Base-by-base conservation (phyloP, 1,139 yeast genomes). In the Meyerozyma elateridarum region DNA sequence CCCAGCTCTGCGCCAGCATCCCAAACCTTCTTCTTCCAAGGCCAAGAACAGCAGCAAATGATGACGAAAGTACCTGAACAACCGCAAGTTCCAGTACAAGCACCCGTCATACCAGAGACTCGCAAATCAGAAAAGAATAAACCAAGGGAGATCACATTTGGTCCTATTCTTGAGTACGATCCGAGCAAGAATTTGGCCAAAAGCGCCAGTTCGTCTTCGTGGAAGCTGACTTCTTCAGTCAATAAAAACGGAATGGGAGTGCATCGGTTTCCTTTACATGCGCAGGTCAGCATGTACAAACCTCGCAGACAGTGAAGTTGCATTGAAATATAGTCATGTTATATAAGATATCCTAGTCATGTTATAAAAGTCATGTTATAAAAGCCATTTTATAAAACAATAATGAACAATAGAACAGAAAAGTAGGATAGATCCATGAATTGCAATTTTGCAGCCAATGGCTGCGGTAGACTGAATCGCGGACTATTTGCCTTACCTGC, bases 151-250 rank as follows among this genome's bases (percentile, higher is more conserved):
- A 59, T 64, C 30, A 64, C 55, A 22, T 64, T 64, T 43, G 68
- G 69, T 15, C 71, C 70, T 3, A 63, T 64, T 37, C 46, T 64
- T 32, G 70, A 56, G 28, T 64, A 64, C 36, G 70, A 64, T 39
- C 71, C 71, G 5, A 61, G 67, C 7, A 60, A 57, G 35, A 64
- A 61, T 33, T 40, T 49, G 7, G 34, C 35, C 25, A 26, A 18
- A 13, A 32, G 13, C 16, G 26, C 9, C 20, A 22, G 11, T 25
- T 25, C n/a, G 18, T 28, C 9, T 22, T 33, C 13, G 31, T 18
- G 22, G 38, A 30, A 12, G 28, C 28, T 15, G 33, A 30, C 8
- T 25, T 28, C 15, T 15, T 28, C 37, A 21, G 21, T 39, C 8
- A 31, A 43, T 15, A 49, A 50, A 31, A 44, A 48, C 15, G 44